These are phyloP conservation scores for Heimioporus sp. DNA, from an alignment of 768 basidiomycete species.

Conservation along the genomic window DNA sequence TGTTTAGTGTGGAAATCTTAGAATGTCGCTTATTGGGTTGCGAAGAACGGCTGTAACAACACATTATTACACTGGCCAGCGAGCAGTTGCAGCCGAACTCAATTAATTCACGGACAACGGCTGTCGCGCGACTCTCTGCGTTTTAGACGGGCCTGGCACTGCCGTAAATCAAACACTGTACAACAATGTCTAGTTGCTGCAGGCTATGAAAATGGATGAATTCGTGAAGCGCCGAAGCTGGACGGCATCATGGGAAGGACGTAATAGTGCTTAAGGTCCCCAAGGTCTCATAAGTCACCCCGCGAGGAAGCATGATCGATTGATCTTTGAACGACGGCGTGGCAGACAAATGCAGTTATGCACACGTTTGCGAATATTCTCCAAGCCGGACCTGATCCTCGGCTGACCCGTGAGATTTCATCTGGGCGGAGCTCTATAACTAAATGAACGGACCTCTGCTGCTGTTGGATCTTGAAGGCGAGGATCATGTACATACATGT, in stretches of 20 bases:
- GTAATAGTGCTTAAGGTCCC: constrained; percentile 30
- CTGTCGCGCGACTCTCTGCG: constrained; percentile 22
- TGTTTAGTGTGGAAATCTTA: constrained; percentile 28
- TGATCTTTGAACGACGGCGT: constrained; percentile 18
- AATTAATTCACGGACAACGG: constrained; percentile 32
- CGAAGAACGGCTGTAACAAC: constrained; percentile 24
- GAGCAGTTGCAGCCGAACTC: constrained; percentile 30
- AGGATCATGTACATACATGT: constrained; percentile 25
- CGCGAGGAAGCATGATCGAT: constrained; percentile 18
- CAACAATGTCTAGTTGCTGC: constrained; percentile 24
- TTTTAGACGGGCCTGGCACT: constrained; percentile 29
- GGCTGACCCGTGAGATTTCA: constrained; percentile 30
- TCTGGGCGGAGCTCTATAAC: constrained; percentile 29
- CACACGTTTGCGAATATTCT: constrained; percentile 26
- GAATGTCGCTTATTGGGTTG: constrained; percentile 32
- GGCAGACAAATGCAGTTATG: constrained; percentile 22
- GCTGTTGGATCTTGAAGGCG: constrained; percentile 28
- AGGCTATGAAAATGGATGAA: constrained; percentile 28
- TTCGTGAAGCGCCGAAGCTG: constrained; percentile 21
- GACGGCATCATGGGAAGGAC: constrained; percentile 25
- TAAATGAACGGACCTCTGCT: constrained; percentile 30
- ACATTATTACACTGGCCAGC: constrained; percentile 27
- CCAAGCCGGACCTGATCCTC: constrained; percentile 32
- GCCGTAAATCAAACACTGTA: constrained; percentile 19
- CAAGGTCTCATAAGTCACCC: constrained; percentile 19